Evolutionary conservation across 2,329 filamentous ascomycete species (phyloP).

Genomic region (Fusarium multiceps): DNA sequence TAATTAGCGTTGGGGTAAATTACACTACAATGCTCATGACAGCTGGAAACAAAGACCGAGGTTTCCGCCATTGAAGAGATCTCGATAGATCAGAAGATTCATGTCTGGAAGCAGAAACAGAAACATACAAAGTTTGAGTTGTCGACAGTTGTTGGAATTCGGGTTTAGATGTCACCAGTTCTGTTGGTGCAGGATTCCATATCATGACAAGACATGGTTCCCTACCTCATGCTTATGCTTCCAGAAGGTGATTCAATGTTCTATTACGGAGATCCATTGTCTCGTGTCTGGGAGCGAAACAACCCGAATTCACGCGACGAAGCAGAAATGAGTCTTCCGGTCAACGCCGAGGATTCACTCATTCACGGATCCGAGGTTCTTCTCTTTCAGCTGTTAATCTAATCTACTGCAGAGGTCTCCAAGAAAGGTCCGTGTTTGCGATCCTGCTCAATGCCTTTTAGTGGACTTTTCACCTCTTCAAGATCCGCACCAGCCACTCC

Average conservation of each 20-base stretch:
- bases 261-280: slow-evolving; percentile 13
- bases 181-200: not conserved
- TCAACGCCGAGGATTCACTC: not conserved
- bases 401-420: not conserved
- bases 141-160: not conserved
- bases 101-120: not conserved
- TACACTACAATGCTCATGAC: not conserved
- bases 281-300: slow-evolving; percentile 8
- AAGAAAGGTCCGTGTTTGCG: slow-evolving; percentile 12
- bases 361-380: not conserved
- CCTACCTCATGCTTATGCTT: slow-evolving; percentile 15
- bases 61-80: not conserved
- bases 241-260: slow-evolving; percentile 31
- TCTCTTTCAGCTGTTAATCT: not conserved
- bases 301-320: slow-evolving; percentile 20
- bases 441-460: slow-evolving; percentile 16
- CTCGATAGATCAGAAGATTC: slow-evolving; percentile 3
- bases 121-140: not conserved
- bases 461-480: not conserved
- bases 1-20: slow-evolving; percentile 2
- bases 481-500: slow-evolving; percentile 36
- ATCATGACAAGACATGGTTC: not conserved
- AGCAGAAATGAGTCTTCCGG: not conserved
- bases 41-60: not conserved
- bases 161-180: not conserved